phyloP scores from a whole-genome alignment of 2,329 filamentous ascomycete genomes.

The Rutstroemia sydowiana region DNA sequence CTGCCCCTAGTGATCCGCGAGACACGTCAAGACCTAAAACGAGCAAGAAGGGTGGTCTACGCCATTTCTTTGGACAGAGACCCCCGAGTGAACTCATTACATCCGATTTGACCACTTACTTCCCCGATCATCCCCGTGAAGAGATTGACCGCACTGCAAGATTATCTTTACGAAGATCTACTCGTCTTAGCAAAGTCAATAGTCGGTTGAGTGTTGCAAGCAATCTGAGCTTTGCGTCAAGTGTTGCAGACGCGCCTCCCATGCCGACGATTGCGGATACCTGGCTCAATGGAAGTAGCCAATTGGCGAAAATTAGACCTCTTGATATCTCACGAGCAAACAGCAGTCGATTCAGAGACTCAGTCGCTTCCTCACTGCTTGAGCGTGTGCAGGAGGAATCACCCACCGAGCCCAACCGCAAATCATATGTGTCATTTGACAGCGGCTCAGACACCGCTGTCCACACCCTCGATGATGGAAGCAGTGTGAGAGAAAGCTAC shows the following conservation, averaged over 20 bases:
- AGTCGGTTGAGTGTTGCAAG: slow-evolving; percentile 91
- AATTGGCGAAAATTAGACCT: slow-evolving; percentile 42
- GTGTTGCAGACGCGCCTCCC: slow-evolving; percentile 84
- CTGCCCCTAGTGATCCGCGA: slow-evolving; percentile 35
- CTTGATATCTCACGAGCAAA: slow-evolving; percentile 35
- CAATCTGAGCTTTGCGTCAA: slow-evolving; percentile 87
- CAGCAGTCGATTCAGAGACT: slow-evolving; percentile 66
- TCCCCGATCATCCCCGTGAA: slow-evolving; percentile 88
- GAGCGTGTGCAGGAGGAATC: slow-evolving; percentile 90
- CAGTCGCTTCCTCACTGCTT: slow-evolving; percentile 79
- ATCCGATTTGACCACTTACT: slow-evolving; percentile 92
- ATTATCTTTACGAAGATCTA: slow-evolving; percentile 83
- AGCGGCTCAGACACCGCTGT: slow-evolving; percentile 66
- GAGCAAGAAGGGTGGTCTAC: slow-evolving; percentile 52
- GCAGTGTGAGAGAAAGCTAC: slow-evolving; percentile 67
- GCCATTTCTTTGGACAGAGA: slow-evolving; percentile 83
- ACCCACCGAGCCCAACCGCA: slow-evolving; percentile 73
- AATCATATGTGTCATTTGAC: slow-evolving; percentile 77
- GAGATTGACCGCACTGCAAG: slow-evolving; percentile 94
- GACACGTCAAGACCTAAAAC: slow-evolving; percentile 26
- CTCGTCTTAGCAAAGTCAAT: slow-evolving; percentile 84
- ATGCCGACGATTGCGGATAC: slow-evolving; percentile 93
- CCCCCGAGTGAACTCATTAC: slow-evolving; percentile 97
- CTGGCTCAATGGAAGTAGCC: slow-evolving; percentile 65
- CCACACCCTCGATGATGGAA: slow-evolving; percentile 70